Base-by-base conservation (phyloP, 2,329 filamentous ascomycete genomes). In the Fusarium bulbicola region DNA sequence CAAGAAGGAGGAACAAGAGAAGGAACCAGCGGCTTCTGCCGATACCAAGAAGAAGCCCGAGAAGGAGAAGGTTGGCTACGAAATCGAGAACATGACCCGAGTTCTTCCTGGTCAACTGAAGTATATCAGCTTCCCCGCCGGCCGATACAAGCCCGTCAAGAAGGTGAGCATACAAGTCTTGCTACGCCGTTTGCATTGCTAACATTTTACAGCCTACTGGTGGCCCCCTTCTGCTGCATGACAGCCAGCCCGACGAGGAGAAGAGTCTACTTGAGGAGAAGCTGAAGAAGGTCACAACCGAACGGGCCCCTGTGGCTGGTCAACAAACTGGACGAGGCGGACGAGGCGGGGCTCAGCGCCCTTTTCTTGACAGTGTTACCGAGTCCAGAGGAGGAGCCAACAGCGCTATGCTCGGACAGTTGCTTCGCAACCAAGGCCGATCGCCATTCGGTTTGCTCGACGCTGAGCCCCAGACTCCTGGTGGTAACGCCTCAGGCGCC, bases 1-100 rank as follows among this genome's bases (percentile, higher is more conserved):
- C 52, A 92, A 92, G 82, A 89, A 91, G 74, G 87, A 88, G 40
- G 82, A 81, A n/a, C 87, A 89, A 20, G 82, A 92, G 49, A 92
- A 91, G 81, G 90, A 92, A 58, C 78, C 81, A 5, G 82, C 85
- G 3, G 81, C 84, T 18, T 76, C 87, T 3, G 83, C 86, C 43
- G 89, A 92, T 20, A 84, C 87, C 42, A 97, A 95, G 89, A 97
- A 97, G 89, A 97, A 96, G 87, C 86, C 87, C 1, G 95, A 98
- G 83, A 97, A 96, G 86, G 96, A 99, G 85, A 98, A 97, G 89
- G 89, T 97, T 66, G 96, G 96, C 76, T 98, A 96, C 81, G 95
- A 98, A 73, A 89, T 99, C 70, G 93, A 96, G 80, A 99, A 99
- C 86, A 97, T 99, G 94, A 97, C 93, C 61, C 90, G 96, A 77